Evolutionary conservation across 257 asterid species (phyloP), one percentile per base, ranked within the genome.

Genomic region (Solanum clarkiae): DNA sequence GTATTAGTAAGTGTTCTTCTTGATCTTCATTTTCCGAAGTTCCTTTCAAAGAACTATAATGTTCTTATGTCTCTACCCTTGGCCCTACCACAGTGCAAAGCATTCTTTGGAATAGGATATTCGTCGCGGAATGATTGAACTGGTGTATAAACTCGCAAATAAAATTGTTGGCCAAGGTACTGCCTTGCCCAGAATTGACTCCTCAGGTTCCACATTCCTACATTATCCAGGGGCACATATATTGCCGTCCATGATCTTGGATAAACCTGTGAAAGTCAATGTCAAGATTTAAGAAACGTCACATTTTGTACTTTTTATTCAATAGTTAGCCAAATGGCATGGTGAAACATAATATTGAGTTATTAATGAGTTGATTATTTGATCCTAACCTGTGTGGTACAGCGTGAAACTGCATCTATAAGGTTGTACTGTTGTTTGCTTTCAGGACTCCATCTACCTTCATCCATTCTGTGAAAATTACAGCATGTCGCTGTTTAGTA

Each of bases 161-260:
- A 94, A 10, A 88, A 81, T 89, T 94, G 97, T 60, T 92, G 96
- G 6, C 97, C 96, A 7, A 93, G 94, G 85, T 93, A 94, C n/a
- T 90, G 94, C 24, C 93, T 87, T 75, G 90, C 95, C 98, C 96
- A 94, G 84, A 40, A 86, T 90, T 94, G 94, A 8, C 77, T 87
- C 87, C 98, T 91, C 18, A 94, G 69, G 86, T 94, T 94, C 98
- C 98, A 94, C 97, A 94, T 93, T 83, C 97, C 98, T 42, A 87
- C 94, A 70, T 94, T 94, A 85, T 94, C 97, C 8, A 93, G 94
- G 51, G 95, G 88, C n/a, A 89, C 86, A 47, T 90, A 94, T 13
- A 94, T 53, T 29, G 96, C 94, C 1, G 98, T 92, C 96, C 98
- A 94, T 57, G 95, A 90, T 84, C 66, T 90, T 3, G 97, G 97